Base-by-base conservation (phyloP, 1,139 yeast species). In the Spathaspora sp. region DNA sequence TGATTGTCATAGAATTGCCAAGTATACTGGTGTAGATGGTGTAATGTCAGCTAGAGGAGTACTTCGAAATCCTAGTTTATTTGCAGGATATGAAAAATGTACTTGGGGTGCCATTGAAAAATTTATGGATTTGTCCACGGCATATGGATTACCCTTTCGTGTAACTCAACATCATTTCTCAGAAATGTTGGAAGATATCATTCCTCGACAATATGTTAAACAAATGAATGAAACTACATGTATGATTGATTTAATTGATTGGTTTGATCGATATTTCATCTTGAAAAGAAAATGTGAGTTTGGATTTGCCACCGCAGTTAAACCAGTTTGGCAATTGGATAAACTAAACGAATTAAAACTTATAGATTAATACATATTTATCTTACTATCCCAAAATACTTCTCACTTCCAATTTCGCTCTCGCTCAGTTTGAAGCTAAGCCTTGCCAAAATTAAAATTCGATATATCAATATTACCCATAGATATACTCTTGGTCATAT, bases 21-120 rank as follows among this genome's bases (percentile, higher is more conserved):
- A 78, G 15, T 63, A 63, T 42, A 90, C 98, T 0, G 86, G 86
- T 0, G 90, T 82, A 29, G 95, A 89, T 60, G 99, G 98, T 6
- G 87, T 93, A 6, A 93, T 93, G 99, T 87, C 98, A 1, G 99
- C 89, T 1, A 72, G 99, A 53, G 99, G 99, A 0, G 72, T 89
- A 2, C 70, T 93, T 45, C 72, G 80, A 27, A 93, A 93, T 59
- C 99, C 99, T 0, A 96, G 93, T 0, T 60, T 93, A 51, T 93
- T 93, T 66, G 78, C 87, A 3, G 96, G 96, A 0, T 78, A 66
- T 59, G 67, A 70, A 0, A 72, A 68, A 43, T 85, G 97, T 3
- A 97, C 98, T 1, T 93, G 98, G 98, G 78, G 84, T 7, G 93
- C 96, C 5, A 71, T 93, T 7, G 99, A 95, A 63, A 71, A 75